Base-by-base conservation (phyloP, 176 grass and related monocot genomes). In the Pharus latifolius region DNA sequence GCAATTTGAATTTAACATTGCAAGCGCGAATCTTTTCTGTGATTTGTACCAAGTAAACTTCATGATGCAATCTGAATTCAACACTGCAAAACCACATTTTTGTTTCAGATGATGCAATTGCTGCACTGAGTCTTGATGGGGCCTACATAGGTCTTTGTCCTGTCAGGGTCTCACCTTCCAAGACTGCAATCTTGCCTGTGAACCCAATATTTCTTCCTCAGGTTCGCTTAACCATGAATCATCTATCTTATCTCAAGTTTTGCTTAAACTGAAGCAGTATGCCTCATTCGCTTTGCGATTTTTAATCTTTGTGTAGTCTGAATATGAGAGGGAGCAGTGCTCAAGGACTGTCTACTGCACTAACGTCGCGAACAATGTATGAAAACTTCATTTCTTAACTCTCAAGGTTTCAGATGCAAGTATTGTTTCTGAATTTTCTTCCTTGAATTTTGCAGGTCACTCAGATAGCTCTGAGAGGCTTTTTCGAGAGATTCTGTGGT, bases 181-280 rank as follows among this genome's bases (percentile, higher is more conserved):
- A 30, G 47, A 87, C 84, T 62, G 61, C 84, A 19, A 87, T 87
- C n/a, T 33, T 67, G 13, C 84, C 84, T 34, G 69, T 87, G 63
- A 87, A 87, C 50, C 79, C 84, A 29, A 60, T 14, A 55, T 78
- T 82, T 77, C 79, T 82, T 49, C 84, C 84, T 17, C 67, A 65
- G 74, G 84, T 82, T 46, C 56, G 70, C 9, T 53, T 12, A 60
- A 23, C 9, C 5, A 0, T 20, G 15, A 58, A 31, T 49, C 12
- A 11, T 20, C 3, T 2, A 17, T 55, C 49, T 26, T 38, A 50
- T 85, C 10, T 22, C n/a, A 50, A 41, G 24, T 22, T 54, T 65
- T 17, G 19, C 13, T 35, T 20, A 37, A 46, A 12, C 19, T 56
- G 19, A 14, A 46, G 5, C 8, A 42, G n/a, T n/a, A 25, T 24